Base-by-base conservation (phyloP, 1,284 basidiomycete species). In the Ceratobasidium sp. region DNA sequence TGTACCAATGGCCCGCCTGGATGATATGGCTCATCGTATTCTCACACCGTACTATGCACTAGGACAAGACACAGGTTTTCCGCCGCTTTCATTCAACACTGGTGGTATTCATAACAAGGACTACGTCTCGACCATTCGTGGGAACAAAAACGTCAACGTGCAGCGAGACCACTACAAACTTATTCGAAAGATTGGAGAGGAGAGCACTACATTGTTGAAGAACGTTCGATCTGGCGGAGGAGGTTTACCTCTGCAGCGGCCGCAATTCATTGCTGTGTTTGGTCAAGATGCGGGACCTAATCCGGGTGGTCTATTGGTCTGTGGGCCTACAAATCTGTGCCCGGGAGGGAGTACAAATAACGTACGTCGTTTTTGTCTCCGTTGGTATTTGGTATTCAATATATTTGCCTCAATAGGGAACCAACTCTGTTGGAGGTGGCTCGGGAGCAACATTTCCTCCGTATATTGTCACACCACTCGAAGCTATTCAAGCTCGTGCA, bases 171-270 rank as follows among this genome's bases (percentile, higher is more conserved):
- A 80, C 56, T 87, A 86, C 83, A 86, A 89, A 81, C 81, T 94
- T 52, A 92, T 95, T 15, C 88, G 93, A 48, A 87, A 93, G 82
- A 91, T 96, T 46, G 94, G 92, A 15, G 90, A 91, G 0, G 92
- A 92, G 0, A 92, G 92, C 61, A 91, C 91, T 0, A 92, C 96
- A 6, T 86, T 97, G 38, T 87, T 97, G 78, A 97, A 97, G 89
- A 97, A 97, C 83, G 85, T 85, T 28, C 86, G 88, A 42, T 84
- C 48, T 9, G 56, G 23, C 17, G 85, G 88, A 40, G 84, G 85
- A 2, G 88, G 90, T 2, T 64, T 79, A 15, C 80, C 80, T 1
- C 48, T 80, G 38, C 71, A 74, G 9, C 80, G 80, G 48, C 67
- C 80, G 20, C 50, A 77, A n/a, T 77, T 70, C 12, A 28, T 80